Evolutionary conservation across 768 basidiomycete genomes (phyloP).

Genomic region (Xerocomellus amylosporus): DNA sequence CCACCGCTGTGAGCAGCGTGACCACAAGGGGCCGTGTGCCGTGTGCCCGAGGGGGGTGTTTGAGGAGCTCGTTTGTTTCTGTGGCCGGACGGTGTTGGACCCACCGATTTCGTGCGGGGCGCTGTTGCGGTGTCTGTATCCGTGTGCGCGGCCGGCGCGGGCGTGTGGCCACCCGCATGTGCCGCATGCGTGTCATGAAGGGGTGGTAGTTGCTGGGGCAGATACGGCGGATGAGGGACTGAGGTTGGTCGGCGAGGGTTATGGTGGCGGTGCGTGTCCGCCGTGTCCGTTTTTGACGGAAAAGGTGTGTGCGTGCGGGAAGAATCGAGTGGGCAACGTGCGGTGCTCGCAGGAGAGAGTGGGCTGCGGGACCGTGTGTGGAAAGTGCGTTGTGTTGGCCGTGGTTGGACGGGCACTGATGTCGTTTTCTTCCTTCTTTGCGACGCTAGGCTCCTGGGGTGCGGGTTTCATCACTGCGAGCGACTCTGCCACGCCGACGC

Average conservation of each 20-base stretch:
- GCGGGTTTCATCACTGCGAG: conserved; percentile 90
- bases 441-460: conserved; percentile 54
- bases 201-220: conserved; percentile 34
- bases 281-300: conserved; percentile 80
- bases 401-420: not conserved
- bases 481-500: conserved; percentile 77
- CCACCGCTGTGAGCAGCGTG: conserved; percentile 73
- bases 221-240: conserved; percentile 27
- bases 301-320: conserved; percentile 87
- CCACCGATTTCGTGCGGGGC: conserved; percentile 91
- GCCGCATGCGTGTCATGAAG: conserved; percentile 82
- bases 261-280: conserved; percentile 53
- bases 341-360: conserved; percentile 79
- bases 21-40: conserved; percentile 81
- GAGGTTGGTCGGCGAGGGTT: not conserved
- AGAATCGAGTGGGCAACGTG: conserved; percentile 74
- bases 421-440: not conserved
- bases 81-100: conserved; percentile 81
- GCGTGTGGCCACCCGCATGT: conserved; percentile 80
- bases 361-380: conserved; percentile 80
- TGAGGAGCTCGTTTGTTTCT: conserved; percentile 86
- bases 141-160: conserved; percentile 68
- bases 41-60: conserved; percentile 87
- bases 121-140: conserved; percentile 70
- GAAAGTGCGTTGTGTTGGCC: conserved; percentile 48